phyloP scores from a whole-genome alignment of 768 basidiomycete species.

The Suillus luteus region DNA sequence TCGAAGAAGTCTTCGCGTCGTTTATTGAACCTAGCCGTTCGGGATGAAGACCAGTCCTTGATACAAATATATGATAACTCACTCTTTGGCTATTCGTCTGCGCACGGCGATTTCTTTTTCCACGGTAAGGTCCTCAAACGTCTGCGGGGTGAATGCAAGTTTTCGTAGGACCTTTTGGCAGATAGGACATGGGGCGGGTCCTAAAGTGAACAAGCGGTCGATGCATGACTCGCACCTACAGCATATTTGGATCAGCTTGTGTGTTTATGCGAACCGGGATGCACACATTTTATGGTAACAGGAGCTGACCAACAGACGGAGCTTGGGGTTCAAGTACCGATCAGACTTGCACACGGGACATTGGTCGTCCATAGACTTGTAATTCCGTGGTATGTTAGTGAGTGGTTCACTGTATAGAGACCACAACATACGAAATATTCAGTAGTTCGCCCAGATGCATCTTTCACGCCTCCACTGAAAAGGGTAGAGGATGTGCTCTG shows the following conservation, averaged over 20 bases:
- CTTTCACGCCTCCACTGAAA: constrained; percentile 85
- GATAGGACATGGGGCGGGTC: constrained; percentile 94
- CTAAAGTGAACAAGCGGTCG: constrained; percentile 92
- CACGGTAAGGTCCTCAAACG: constrained; percentile 88
- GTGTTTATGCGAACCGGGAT: not conserved
- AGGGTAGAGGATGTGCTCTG: constrained; percentile 74
- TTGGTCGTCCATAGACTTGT: constrained; percentile 87
- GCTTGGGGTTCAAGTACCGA: constrained; percentile 90
- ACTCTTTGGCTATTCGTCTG: constrained; percentile 89
- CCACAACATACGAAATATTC: constrained; percentile 71
- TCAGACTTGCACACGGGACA: constrained; percentile 99
- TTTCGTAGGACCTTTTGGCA: constrained; percentile 88
- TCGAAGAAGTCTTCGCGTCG: constrained; percentile 84
- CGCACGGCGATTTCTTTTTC: constrained; percentile 94
- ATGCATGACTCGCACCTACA: constrained; percentile 99
- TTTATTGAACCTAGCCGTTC: constrained; percentile 82
- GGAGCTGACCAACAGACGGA: constrained; percentile 90
- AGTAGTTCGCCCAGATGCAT: constrained; percentile 77
- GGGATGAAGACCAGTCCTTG: not conserved
- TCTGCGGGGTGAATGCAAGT: constrained; percentile 92
- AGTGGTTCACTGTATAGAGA: constrained; percentile 6
- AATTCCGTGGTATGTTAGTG: constrained; percentile 9
- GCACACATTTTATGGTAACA: constrained; percentile 98
- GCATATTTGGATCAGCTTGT: constrained; percentile 14
- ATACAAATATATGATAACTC: constrained; percentile 23